These are phyloP conservation scores for Pichia phayaonensis DNA, from an alignment of 805 yeast genomes.

Conservation along the genomic window DNA sequence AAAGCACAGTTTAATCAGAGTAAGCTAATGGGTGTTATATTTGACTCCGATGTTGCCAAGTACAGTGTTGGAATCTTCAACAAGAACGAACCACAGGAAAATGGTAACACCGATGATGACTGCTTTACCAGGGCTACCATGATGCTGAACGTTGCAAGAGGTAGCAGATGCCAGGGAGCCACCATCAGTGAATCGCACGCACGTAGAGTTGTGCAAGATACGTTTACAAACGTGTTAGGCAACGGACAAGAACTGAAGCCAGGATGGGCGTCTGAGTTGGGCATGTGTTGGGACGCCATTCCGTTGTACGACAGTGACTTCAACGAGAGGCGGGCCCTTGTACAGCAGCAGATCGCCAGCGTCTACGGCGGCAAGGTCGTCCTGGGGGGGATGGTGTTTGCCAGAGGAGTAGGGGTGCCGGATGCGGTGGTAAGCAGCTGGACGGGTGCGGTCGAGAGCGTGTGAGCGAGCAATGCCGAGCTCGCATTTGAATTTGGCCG, in stretches of 20 bases:
- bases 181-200: neutral
- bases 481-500: neutral
- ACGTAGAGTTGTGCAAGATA: slow-evolving; percentile 14
- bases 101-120: slow-evolving; percentile 13
- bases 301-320: slow-evolving; percentile 4
- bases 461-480: neutral
- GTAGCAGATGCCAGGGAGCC: neutral
- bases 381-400: slow-evolving; percentile 74
- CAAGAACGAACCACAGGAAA: neutral
- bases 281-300: neutral
- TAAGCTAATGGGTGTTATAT: slow-evolving; percentile 74
- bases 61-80: slow-evolving; percentile 26
- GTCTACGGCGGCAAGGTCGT: slow-evolving; percentile 37
- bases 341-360: neutral
- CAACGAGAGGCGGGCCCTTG: neutral
- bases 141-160: slow-evolving; percentile 60
- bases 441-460: slow-evolving; percentile 39
- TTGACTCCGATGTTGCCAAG: slow-evolving; percentile 78
- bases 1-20: slow-evolving; percentile 34
- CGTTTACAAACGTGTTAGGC: slow-evolving; percentile 15
- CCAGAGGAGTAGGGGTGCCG: slow-evolving; percentile 82
- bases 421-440: slow-evolving; percentile 69
- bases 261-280: neutral
- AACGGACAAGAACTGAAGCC: neutral
- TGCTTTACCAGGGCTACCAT: slow-evolving; percentile 71